Base-by-base conservation (phyloP, 169 alveolate genomes). In the Condylostoma magnum region DNA sequence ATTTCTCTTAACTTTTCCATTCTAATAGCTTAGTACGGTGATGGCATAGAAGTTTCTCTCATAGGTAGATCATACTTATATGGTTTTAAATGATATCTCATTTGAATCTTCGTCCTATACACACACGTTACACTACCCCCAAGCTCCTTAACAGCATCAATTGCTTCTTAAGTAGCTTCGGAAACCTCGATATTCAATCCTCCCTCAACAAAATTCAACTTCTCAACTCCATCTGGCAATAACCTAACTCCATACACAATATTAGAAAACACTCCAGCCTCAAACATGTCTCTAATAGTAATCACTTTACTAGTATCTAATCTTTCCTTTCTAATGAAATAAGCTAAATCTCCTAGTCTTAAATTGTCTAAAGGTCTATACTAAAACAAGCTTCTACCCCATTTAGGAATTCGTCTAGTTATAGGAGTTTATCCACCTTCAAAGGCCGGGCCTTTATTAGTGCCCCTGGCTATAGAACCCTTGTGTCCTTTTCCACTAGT, bases 391-490 rank as follows among this genome's bases (percentile, higher is more conserved):
- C 41, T 65, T 57, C 75, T 66, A 27, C 94, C 94, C 50, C 82
- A 56, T 57, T 88, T 88, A 37, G 94, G 94, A 31, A 88, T 25
- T 68, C 92, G 54, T 70, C 74, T 88, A 10, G 77, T 43, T 12
- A 84, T 33, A 31, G 77, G 69, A 22, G 89, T 57, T 75, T 88
- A 73, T 12, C 94, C 94, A 75, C 94, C 94, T 76, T 83, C 90
- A 58, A 84, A 88, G 33, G 73, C 56, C 20, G 82, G 76, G 30
- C 54, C 69, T 15, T 77, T 81, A 12, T 70, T 72, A 28, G 90
- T 87, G 12, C 91, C 90, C 28, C 94, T 76, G 2, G 80, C 51
- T 8, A 70, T 60, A 50, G 69, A 67, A n/a, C 94, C 94, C 46
- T 86, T 88, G 38, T 75, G 58, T 22, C 94, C 94, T 70, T 86